A percentile compares a stretch with the other conserved stretches of the same genome.
Conservation (phyloP, 2,329 filamentous ascomycete genomes). For the Fonsecaea pedrosoi region DNA sequence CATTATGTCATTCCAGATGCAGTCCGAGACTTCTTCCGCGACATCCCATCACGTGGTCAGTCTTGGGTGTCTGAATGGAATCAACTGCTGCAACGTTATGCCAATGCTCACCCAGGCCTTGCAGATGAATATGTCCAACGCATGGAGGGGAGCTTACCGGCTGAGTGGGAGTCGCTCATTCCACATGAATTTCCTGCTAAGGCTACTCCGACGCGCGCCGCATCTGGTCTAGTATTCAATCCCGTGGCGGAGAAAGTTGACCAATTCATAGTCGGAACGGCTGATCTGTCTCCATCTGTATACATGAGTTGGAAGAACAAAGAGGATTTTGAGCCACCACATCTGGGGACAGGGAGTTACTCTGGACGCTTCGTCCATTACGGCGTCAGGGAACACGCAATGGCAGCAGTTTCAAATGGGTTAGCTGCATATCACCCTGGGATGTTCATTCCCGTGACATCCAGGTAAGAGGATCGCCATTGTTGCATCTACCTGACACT, state of each 20-base stretch:
- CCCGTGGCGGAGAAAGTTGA: conserved; percentile 57
- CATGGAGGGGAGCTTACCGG: conserved; percentile 56
- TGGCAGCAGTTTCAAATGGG: conserved; percentile 87
- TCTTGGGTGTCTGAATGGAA: conserved; percentile 58
- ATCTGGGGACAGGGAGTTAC: conserved; percentile 36
- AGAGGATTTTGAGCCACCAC: conserved; percentile 59
- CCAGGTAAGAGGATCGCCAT: conserved; percentile 39
- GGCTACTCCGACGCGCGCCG: conserved; percentile 58
- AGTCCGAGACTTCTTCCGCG: conserved; percentile 61
- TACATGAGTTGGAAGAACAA: conserved; percentile 63
- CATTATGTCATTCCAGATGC: conserved; percentile 55
- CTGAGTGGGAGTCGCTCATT: conserved; percentile 59
- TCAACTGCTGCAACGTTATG: conserved; percentile 53
- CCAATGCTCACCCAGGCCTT: conserved; percentile 54
- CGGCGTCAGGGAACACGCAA: conserved; percentile 89
- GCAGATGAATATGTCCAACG: conserved; percentile 58
- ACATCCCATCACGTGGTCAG: conserved; percentile 56
- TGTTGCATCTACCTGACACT: too few relatives aligned
- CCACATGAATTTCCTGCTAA: conserved; percentile 57
- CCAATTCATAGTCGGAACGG: conserved; percentile 62
- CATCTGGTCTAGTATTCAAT: conserved; percentile 59
- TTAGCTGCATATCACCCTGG: conserved; percentile 62
- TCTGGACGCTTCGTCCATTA: conserved; percentile 69
- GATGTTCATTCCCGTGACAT: conserved; percentile 63
- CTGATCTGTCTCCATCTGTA: conserved; percentile 61